phyloP scores from a whole-genome alignment of 768 basidiomycete genomes.

The Exsudoporus frostii region DNA sequence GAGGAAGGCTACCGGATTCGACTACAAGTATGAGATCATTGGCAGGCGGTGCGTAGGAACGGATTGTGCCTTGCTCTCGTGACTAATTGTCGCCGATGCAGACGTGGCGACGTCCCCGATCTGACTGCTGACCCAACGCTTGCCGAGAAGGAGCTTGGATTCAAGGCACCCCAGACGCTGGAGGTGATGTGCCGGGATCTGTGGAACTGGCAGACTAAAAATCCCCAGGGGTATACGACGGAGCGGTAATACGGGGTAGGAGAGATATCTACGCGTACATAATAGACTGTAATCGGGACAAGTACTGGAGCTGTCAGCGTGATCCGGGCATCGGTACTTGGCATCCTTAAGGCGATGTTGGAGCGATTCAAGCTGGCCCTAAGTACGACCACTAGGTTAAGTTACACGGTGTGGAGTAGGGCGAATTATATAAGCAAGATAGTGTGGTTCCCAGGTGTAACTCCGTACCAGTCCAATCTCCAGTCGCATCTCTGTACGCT shows the following conservation, averaged over 20 bases:
- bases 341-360: too few relatives aligned
- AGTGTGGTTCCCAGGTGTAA: too few relatives aligned
- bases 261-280: conserved; percentile 16
- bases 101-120: conserved; percentile 93
- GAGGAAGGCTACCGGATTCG: conserved; percentile 83
- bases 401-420: too few relatives aligned
- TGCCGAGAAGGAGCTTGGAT: conserved; percentile 91
- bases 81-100: conserved; percentile 30
- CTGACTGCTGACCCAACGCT: conserved; percentile 90
- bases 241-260: conserved; percentile 17
- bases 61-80: not conserved
- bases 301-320: not conserved
- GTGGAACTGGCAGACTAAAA: conserved; percentile 99
- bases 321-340: not conserved
- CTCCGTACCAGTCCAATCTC: not conserved
- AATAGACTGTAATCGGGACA: conserved; percentile 16
- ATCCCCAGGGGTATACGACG: conserved; percentile 69
- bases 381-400: too few relatives aligned
- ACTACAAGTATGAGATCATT: conserved; percentile 86
- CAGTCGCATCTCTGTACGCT: conserved; percentile 2
- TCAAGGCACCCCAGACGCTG: conserved; percentile 75
- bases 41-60: conserved; percentile 70
- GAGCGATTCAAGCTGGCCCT: too few relatives aligned
- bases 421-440: conserved; percentile 18
- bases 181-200: conserved; percentile 94